Conservation (phyloP, 2,329 filamentous ascomycete genomes). For the Calonectria honghensis region DNA sequence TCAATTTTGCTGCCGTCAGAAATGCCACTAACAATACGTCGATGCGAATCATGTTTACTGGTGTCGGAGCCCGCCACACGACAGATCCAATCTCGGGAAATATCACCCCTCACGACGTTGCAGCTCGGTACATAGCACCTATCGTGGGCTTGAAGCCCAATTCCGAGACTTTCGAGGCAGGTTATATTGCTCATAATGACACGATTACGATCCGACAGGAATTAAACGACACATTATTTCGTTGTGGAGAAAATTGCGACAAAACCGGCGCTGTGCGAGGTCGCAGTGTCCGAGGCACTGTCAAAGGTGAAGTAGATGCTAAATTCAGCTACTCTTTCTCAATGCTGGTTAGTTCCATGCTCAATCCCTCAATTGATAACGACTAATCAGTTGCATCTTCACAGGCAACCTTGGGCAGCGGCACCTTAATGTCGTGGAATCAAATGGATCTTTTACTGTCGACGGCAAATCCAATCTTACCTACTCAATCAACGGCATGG, state of each 20-base stretch:
- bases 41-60: background rate
- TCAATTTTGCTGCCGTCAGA: background rate
- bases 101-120: background rate
- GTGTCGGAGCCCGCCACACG: background rate
- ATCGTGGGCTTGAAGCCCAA: background rate
- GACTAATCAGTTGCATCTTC: background rate
- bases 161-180: background rate
- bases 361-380: background rate
- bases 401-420: background rate
- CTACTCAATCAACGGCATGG: background rate
- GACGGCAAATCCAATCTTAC: background rate
- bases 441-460: background rate
- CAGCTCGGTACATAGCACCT: background rate
- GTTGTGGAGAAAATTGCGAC: background rate
- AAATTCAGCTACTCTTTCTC: background rate
- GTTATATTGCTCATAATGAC: background rate
- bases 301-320: background rate
- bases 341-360: background rate
- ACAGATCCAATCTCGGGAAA: background rate
- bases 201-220: background rate
- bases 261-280: background rate
- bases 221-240: background rate
- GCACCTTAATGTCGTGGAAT: background rate
- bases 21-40: background rate
- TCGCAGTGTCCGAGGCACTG: background rate